Evolutionary conservation across 345 rosid species (phyloP).

Genomic region (Euphorbia lathyris): DNA sequence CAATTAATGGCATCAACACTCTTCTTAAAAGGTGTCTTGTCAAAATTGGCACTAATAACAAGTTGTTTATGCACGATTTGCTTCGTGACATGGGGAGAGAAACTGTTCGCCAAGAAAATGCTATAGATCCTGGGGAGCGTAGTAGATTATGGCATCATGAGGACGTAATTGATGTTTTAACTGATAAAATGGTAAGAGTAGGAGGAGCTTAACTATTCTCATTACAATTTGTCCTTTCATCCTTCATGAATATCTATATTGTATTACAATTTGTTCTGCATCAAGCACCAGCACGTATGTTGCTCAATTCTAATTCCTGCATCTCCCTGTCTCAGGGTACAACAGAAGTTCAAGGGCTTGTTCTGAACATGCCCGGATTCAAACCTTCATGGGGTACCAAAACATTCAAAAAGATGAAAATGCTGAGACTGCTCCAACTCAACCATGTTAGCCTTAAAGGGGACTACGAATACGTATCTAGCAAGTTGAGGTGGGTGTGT

Average conservation of each 20-base stretch:
- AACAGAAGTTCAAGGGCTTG: slow-evolving; percentile 18
- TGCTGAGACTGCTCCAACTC: slow-evolving; percentile 20
- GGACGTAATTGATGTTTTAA: slow-evolving; percentile 15
- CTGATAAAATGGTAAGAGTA: slow-evolving; percentile 11
- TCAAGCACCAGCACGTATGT: not conserved
- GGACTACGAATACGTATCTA: not conserved
- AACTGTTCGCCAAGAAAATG: slow-evolving; percentile 18
- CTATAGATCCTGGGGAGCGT: slow-evolving; percentile 12
- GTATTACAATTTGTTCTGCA: too few relatives aligned
- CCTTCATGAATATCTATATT: too few relatives aligned
- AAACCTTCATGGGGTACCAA: not conserved
- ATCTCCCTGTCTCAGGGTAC: slow-evolving; percentile 20
- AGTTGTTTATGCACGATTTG: slow-evolving; percentile 21
- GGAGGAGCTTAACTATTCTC: not conserved
- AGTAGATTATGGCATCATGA: slow-evolving; percentile 28
- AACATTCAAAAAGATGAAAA: slow-evolving; percentile 20
- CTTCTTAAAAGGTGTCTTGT: slow-evolving; percentile 14
- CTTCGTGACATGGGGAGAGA: slow-evolving; percentile 28
- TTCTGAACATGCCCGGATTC: not conserved
- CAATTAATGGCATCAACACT: slow-evolving; percentile 5
- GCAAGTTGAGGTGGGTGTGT: slow-evolving; percentile 20
- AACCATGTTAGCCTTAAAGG: not conserved
- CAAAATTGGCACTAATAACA: not conserved
- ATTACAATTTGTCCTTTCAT: too few relatives aligned
- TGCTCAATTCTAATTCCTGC: not conserved